Evolutionary conservation across 805 yeast genomes (phyloP), one percentile per base, ranked within the genome.

Genomic region (Barnettozyma sp.): DNA sequence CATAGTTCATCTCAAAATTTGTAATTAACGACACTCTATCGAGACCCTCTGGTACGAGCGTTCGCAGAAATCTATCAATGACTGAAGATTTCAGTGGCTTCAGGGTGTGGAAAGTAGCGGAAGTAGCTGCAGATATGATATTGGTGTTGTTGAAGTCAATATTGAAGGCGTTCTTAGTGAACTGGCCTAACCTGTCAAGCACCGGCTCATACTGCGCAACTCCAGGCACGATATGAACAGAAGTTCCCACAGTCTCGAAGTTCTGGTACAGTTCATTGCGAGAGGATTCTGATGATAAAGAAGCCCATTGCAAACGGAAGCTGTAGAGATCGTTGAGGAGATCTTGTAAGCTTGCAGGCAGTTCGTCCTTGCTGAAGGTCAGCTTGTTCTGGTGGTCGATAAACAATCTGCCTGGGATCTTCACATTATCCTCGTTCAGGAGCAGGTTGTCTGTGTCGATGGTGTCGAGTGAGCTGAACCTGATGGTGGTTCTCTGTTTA

Each of bases 381-480:
- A 50, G 39, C 18, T 46, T 39, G 20, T 47, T 49, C 25, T 50
- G 53, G 30, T 49, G 45, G 3, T 33, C 28, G 5, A 17, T 33
- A 33, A 42, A 44, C 17, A 50, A 31, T 2, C 52, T 40, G 2
- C 45, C 49, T 1, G 55, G 55, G 8, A 49, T 26, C 7, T 34
- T 35, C 19, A 50, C 40, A 3, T 34, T 18, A 1, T 42, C 39
- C 27, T 41, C 46, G 10, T 41, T 34, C 17, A 50, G 38, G 4
- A 44, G 24, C 3, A 43, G 39, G 22, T 50, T 50, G 27, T 50
- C 52, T 4, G 55, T 49, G 30, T 46, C 54, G 15, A 50, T 47
- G 5, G 46, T 20, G 16, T 47, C 43, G 7, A 50, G 30, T 1
- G 50, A 35, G 12, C 43, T 28, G 19, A 50, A 34, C 8, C 41